Percentiles rank a stretch among this genome's conserved stretches.
Evolutionary conservation across 2,329 filamentous ascomycete species (phyloP).

Genomic region (Amauroascus verrucosus): DNA sequence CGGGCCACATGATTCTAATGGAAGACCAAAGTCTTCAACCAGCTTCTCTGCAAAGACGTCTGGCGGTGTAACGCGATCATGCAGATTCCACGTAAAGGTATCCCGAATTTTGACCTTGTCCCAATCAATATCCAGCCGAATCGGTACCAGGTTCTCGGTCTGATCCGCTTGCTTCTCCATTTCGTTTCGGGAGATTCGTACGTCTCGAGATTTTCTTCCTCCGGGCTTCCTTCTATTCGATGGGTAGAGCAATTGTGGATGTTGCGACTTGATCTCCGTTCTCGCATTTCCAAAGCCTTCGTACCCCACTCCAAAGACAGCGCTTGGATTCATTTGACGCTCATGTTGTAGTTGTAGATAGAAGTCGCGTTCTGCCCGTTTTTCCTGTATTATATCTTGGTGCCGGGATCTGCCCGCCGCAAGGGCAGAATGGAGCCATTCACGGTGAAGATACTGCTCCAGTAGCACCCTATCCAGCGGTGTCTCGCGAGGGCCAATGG

Average conservation of each 20-base stretch:
- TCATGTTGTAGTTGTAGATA: slow-evolving; percentile 57
- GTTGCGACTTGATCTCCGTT: slow-evolving; percentile 59
- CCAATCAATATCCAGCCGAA: slow-evolving; percentile 86
- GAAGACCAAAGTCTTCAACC: slow-evolving; percentile 74
- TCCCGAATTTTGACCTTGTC: slow-evolving; percentile 93
- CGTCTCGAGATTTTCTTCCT: slow-evolving; percentile 59
- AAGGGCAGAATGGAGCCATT: slow-evolving; percentile 50
- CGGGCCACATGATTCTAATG: slow-evolving; percentile 51
- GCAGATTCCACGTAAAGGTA: slow-evolving; percentile 96
- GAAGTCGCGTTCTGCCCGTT: slow-evolving; percentile 58
- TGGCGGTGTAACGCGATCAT: slow-evolving; percentile 71
- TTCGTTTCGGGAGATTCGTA: slow-evolving; percentile 70
- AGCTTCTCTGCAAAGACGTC: slow-evolving; percentile 81
- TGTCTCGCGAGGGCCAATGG: slow-evolving; percentile 33
- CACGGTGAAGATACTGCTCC: slow-evolving; percentile 55
- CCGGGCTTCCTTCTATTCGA: slow-evolving; percentile 64
- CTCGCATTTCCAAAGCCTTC: slow-evolving; percentile 78
- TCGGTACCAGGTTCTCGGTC: slow-evolving; percentile 79
- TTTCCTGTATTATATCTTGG: slow-evolving; percentile 50
- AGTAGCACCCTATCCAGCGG: slow-evolving; percentile 44
- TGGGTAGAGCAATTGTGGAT: slow-evolving; percentile 67
- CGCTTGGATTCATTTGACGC: slow-evolving; percentile 46
- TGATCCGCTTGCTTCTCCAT: slow-evolving; percentile 78
- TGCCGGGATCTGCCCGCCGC: slow-evolving; percentile 43
- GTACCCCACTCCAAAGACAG: slow-evolving; percentile 62